Evolutionary conservation across 495 filamentous ascomycete genomes (phyloP), one percentile per base, ranked within the genome.

Genomic region (Penicillium tannophilum): DNA sequence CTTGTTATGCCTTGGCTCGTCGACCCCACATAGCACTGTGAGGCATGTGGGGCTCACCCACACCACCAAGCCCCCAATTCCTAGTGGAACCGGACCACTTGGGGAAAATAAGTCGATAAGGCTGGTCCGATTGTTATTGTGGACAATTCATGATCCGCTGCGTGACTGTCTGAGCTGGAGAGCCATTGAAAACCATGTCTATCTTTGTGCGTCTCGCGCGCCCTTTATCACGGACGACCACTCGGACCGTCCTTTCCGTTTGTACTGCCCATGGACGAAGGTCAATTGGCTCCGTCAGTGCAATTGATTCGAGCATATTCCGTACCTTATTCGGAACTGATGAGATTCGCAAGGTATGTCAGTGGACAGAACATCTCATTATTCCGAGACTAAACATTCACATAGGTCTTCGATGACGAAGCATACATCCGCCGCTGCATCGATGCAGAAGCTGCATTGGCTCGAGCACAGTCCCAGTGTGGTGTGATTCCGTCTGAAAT

Each of bases 231-330:
- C 39, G 39, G 39, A 14, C 16, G 14, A 17, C 39, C 11, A 1
- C 39, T 41, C 16, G 16, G 39, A 4, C 16, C 20, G 17, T 55
- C 41, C 11, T 36, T 45, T 56, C 36, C 44, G 55, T 55, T 17
- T 19, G 49, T 16, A n/a, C 11, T 19, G 23, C 36, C 28, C 48
- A 10, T 23, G 28, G 55, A 17, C 62, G 53, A 23, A 62, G 63
- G 41, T 60, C 52, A 39, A 56, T 66, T 43, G 64, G 72, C 31
- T 72, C 72, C 8, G 74, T 81, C 54, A 77, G 74, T 54, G 77
- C 78, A 0, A 76, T 83, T 54, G 79, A 82, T 59, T 83, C 80
- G 3, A 62, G 72, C 30, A 75, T 83, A 39, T 83, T 83, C 60
- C 70, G 74, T 8, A 77, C 72, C 1, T 60, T 83, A 0, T 82